phyloP scores from a whole-genome alignment of 768 basidiomycete genomes.

The Pluteus cervinus region DNA sequence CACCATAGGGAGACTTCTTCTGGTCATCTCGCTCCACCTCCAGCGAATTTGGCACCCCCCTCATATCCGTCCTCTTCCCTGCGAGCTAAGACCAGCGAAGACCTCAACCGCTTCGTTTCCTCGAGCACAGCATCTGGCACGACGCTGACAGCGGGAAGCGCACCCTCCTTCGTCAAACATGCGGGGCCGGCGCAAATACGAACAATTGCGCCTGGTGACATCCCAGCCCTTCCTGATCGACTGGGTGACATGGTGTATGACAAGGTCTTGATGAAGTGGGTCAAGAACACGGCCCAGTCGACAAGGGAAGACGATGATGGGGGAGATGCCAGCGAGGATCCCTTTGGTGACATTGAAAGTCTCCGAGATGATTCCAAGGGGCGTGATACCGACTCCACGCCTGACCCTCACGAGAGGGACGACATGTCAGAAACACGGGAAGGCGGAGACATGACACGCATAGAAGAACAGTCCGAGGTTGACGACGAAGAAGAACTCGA shows the following conservation, averaged over 20 bases:
- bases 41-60: slow-evolving; percentile 21
- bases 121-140: slow-evolving; percentile 80
- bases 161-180: slow-evolving; percentile 82
- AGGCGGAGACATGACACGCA: slow-evolving; percentile 35
- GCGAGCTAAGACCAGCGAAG: slow-evolving; percentile 51
- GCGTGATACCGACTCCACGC: slow-evolving; percentile 9
- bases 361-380: slow-evolving; percentile 54
- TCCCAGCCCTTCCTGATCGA: slow-evolving; percentile 67
- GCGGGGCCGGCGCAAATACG: slow-evolving; percentile 72
- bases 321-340: slow-evolving; percentile 60
- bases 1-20: slow-evolving; percentile 8
- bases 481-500: slow-evolving; percentile 66
- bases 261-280: slow-evolving; percentile 79
- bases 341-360: slow-evolving; percentile 90
- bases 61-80: slow-evolving; percentile 48
- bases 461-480: slow-evolving; percentile 42
- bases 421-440: slow-evolving; percentile 7
- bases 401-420: slow-evolving; percentile 8
- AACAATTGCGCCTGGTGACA: slow-evolving; percentile 75
- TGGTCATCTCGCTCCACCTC: background rate
- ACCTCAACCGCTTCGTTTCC: slow-evolving; percentile 86
- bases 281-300: slow-evolving; percentile 47
- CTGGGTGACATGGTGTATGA: slow-evolving; percentile 90
- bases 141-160: slow-evolving; percentile 64
- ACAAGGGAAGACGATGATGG: slow-evolving; percentile 21